Conservation (phyloP, 192 early-diverging fungal species). For the Ambispora gerdemannii region DNA sequence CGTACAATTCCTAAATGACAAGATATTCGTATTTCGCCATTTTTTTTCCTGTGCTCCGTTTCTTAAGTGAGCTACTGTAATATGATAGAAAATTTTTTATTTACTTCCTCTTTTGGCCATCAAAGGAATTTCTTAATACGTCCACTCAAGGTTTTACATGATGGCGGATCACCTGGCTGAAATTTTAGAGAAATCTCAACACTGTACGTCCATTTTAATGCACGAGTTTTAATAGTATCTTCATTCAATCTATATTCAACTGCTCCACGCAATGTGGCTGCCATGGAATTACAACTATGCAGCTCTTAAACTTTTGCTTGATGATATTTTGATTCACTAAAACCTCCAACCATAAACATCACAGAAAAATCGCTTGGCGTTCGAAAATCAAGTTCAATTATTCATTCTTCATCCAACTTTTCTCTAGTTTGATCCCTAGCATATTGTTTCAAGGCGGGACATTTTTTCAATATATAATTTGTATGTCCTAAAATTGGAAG, state of each 20-base stretch:
- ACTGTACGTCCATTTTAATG: slow-evolving; percentile 10
- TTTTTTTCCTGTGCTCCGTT: too few species aligned
- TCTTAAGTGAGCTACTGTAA: too few species aligned
- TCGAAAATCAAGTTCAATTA: not conserved
- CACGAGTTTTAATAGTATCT: not conserved
- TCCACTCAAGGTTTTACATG: slow-evolving; percentile 7
- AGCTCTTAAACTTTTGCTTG: slow-evolving; percentile 45
- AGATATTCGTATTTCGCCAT: too few species aligned
- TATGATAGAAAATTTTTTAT: not conserved
- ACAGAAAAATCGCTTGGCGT: slow-evolving; percentile 1
- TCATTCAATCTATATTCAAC: slow-evolving; percentile 52
- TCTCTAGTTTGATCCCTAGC: slow-evolving; percentile 33
- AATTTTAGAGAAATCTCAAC: not conserved
- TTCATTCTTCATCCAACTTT: slow-evolving; percentile 40
- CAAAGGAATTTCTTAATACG: slow-evolving; percentile 15
- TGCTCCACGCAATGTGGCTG: slow-evolving; percentile 52
- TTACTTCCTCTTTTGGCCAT: slow-evolving; percentile 13
- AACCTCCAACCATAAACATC: slow-evolving; percentile 53
- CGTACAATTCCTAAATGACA: too few species aligned
- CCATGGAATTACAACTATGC: slow-evolving; percentile 43
- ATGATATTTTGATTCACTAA: slow-evolving; percentile 54
- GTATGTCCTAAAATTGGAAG: not conserved
- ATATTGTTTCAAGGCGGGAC: not conserved
- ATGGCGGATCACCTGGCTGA: slow-evolving; percentile 5
- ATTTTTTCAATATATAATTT: not conserved